These are phyloP conservation scores for Phytophthora capsici DNA, from an alignment of 352 stramenopile species.

Conservation along the genomic window DNA sequence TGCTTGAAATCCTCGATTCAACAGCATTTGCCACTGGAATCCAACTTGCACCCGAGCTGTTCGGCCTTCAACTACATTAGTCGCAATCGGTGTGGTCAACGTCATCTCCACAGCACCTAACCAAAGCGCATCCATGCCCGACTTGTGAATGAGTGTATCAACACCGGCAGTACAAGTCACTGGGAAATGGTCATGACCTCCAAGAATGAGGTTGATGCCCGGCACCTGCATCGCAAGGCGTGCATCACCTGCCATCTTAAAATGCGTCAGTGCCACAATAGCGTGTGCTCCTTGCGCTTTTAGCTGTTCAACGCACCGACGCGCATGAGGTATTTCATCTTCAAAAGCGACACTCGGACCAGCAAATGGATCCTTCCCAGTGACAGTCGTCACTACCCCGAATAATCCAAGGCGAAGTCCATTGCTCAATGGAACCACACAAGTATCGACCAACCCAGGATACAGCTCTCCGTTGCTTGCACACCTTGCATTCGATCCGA, in stretches of 20 bases:
- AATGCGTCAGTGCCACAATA: slow-evolving; percentile 85
- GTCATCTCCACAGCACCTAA: slow-evolving; percentile 74
- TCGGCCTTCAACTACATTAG: background rate
- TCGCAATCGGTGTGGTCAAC: slow-evolving; percentile 30
- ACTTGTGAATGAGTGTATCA: slow-evolving; percentile 85
- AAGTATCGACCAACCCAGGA: slow-evolving; percentile 45
- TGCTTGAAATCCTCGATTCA: slow-evolving; percentile 56
- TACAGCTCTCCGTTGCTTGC: slow-evolving; percentile 38
- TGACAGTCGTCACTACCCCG: slow-evolving; percentile 63
- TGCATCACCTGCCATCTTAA: slow-evolving; percentile 69
- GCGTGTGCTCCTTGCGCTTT: slow-evolving; percentile 55
- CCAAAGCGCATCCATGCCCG: slow-evolving; percentile 84
- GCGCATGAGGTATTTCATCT: slow-evolving; percentile 48
- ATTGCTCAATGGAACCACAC: slow-evolving; percentile 43
- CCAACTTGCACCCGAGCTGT: slow-evolving; percentile 18
- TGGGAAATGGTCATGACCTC: slow-evolving; percentile 91
- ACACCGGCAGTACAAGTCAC: slow-evolving; percentile 59
- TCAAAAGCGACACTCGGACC: slow-evolving; percentile 60
- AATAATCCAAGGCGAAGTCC: slow-evolving; percentile 60
- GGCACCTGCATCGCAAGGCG: slow-evolving; percentile 58
- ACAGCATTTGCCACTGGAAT: slow-evolving; percentile 79
- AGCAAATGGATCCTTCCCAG: slow-evolving; percentile 56
- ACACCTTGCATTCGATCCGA: slow-evolving; percentile 68
- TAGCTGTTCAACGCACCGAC: slow-evolving; percentile 61
- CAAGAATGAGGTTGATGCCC: slow-evolving; percentile 85